A percentile compares a stretch with the other conserved stretches of the same genome.
These are phyloP conservation scores for Penicillium silybi DNA, from an alignment of 495 filamentous ascomycete genomes.

Conservation along the genomic window DNA sequence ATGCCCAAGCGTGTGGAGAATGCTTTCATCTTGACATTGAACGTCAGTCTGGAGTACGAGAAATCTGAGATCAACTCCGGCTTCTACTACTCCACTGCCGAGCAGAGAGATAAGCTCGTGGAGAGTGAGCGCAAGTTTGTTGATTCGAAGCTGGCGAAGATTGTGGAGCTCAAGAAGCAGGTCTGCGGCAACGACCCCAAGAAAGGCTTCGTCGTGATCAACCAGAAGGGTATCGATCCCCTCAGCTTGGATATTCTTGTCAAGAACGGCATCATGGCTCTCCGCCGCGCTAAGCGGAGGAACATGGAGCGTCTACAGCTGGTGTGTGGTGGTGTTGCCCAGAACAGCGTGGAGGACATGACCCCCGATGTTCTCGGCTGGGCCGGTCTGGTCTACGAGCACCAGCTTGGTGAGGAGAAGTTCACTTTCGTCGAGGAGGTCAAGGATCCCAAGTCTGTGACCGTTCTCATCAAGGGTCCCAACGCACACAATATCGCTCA, in stretches of 20 bases:
- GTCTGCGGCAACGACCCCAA: conserved; percentile 92
- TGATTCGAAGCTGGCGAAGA: conserved; percentile 94
- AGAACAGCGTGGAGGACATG: conserved; percentile 95
- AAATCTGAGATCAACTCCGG: conserved; percentile 99
- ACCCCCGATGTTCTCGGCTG: conserved; percentile 87
- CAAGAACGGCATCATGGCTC: conserved; percentile 95
- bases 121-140: conserved; percentile 96
- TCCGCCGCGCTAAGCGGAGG: conserved; percentile 89
- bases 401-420: conserved; percentile 97
- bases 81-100: conserved; percentile 97
- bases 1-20: conserved; percentile 98
- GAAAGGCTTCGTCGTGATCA: conserved; percentile 96
- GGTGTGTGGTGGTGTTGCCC: conserved; percentile 82
- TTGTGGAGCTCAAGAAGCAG: conserved; percentile 96
- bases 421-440: conserved; percentile 98
- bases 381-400: conserved; percentile 95
- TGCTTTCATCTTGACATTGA: conserved; percentile 89
- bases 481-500: conserved; percentile 95
- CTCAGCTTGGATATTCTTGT: conserved; percentile 90
- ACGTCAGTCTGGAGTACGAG: conserved; percentile 97
- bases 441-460: conserved; percentile 98
- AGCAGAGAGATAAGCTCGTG: conserved; percentile 94
- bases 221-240: conserved; percentile 99
- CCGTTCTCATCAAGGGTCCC: conserved; percentile 94
- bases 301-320: conserved; percentile 99